These are phyloP conservation scores for Scedosporium apiospermum DNA, from an alignment of 2,329 filamentous ascomycete species.

Conservation along the genomic window DNA sequence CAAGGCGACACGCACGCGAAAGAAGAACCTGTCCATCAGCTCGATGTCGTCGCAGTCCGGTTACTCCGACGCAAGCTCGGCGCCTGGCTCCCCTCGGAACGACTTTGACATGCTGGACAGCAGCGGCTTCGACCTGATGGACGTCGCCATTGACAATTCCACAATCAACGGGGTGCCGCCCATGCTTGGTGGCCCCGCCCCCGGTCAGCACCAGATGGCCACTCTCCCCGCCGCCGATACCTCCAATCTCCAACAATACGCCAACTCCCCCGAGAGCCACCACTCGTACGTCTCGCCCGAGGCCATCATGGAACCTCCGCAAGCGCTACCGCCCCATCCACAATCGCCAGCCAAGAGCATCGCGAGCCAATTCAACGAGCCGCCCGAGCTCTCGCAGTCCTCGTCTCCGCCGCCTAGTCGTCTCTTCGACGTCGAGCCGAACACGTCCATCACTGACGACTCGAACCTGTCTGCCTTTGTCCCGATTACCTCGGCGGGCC, in stretches of 20 bases:
- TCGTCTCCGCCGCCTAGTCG: conserved; percentile 43
- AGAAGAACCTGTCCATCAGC: conserved; percentile 40
- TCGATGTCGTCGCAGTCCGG: conserved; percentile 43
- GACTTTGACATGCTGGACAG: conserved; percentile 35
- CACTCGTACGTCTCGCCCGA: conserved; percentile 38
- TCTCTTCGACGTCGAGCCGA: conserved; percentile 37
- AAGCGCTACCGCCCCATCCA: conserved; percentile 22
- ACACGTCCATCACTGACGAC: conserved; percentile 14
- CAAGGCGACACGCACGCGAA: conserved; percentile 41
- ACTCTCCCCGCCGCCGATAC: conserved; percentile 12
- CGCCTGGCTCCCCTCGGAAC: conserved; percentile 39
- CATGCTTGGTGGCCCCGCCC: conserved; percentile 1
- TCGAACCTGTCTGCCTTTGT: conserved; percentile 31
- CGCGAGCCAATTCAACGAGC: conserved; percentile 44
- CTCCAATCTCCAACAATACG: neutral
- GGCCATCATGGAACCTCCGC: conserved; percentile 27
- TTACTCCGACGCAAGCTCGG: conserved; percentile 46
- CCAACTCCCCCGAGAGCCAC: conserved; percentile 17
- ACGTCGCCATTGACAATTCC: conserved; percentile 20
- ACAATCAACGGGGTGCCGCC: conserved; percentile 1
- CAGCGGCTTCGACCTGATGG: conserved; percentile 35
- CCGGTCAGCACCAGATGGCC: neutral
- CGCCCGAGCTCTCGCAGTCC: conserved; percentile 51
- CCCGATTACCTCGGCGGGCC: conserved; percentile 49
- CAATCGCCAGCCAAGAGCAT: conserved; percentile 41